These are phyloP conservation scores for Torulaspora quercuum DNA, from an alignment of 805 yeast species.

Conservation along the genomic window DNA sequence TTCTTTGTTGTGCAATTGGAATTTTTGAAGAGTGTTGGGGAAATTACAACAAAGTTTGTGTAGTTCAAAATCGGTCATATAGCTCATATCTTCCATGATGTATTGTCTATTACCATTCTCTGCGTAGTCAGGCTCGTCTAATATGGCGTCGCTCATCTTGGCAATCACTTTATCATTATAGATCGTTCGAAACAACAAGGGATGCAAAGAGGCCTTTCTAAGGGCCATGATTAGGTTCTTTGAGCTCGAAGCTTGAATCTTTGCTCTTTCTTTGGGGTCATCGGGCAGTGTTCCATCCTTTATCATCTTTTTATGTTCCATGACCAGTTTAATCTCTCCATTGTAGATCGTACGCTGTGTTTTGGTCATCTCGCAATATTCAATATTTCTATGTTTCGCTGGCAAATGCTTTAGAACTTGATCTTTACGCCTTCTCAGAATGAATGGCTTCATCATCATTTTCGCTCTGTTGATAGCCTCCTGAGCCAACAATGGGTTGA, in stretches of 20 bases:
- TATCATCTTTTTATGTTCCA: constrained; percentile 35
- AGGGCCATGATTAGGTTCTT: constrained; percentile 81
- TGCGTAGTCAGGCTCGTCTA: constrained; percentile 72
- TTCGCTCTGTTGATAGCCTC: constrained; percentile 92
- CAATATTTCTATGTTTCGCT: constrained; percentile 59
- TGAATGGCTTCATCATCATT: constrained; percentile 98
- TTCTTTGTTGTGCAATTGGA: constrained; percentile 49
- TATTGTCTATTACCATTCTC: constrained; percentile 69
- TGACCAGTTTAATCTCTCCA: constrained; percentile 47
- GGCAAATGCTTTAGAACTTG: constrained; percentile 92
- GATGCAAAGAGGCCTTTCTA: constrained; percentile 91
- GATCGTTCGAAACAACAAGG: constrained; percentile 68
- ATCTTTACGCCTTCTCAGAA: constrained; percentile 83
- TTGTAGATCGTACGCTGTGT: constrained; percentile 59
- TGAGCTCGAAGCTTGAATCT: constrained; percentile 37
- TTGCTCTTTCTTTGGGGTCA: constrained; percentile 31
- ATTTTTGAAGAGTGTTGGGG: constrained; percentile 58
- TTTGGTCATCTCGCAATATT: constrained; percentile 59
- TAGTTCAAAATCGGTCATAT: constrained; percentile 89
- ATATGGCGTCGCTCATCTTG: constrained; percentile 72
- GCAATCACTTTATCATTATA: constrained; percentile 55
- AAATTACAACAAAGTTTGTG: constrained; percentile 69
- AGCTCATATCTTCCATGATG: constrained; percentile 90
- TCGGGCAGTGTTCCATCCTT: constrained; percentile 22
- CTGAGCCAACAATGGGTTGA: constrained; percentile 78